These are phyloP conservation scores for Dothistroma pini DNA, from an alignment of 2,329 filamentous ascomycete genomes.

Conservation along the genomic window DNA sequence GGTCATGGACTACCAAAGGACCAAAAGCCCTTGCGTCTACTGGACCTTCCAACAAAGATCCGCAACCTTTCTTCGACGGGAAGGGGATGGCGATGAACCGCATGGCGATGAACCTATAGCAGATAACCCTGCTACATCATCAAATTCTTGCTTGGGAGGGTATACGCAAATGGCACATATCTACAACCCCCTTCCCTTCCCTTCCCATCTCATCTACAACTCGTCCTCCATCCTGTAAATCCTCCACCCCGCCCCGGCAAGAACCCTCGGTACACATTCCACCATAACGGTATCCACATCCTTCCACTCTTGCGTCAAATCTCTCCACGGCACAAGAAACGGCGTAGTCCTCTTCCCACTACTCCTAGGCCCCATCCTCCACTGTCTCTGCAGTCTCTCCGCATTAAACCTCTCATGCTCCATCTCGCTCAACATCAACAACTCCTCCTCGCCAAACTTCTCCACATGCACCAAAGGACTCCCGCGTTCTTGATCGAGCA, in stretches of 20 bases:
- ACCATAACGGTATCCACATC: slow-evolving; percentile 38
- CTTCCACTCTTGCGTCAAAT: slow-evolving; percentile 35
- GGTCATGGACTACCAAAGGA: too few species aligned
- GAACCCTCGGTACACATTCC: slow-evolving; percentile 33
- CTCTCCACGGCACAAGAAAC: slow-evolving; percentile 36
- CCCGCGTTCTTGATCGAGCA: slow-evolving; percentile 32
- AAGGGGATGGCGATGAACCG: neutral
- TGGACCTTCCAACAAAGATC: too few species aligned
- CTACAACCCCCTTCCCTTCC: neutral
- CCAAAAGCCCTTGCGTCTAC: too few species aligned
- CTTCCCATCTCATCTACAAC: too few species aligned
- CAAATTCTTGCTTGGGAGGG: neutral
- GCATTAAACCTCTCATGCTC: slow-evolving; percentile 38
- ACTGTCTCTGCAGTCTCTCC: slow-evolving; percentile 35
- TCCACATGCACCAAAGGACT: slow-evolving; percentile 31
- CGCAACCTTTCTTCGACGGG: neutral
- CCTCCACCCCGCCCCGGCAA: slow-evolving; percentile 32
- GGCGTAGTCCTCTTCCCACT: slow-evolving; percentile 34
- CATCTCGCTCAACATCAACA: slow-evolving; percentile 35
- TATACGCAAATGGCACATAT: neutral
- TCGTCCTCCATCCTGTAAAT: slow-evolving; percentile 34
- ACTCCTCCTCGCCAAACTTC: slow-evolving; percentile 30
- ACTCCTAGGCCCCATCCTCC: slow-evolving; percentile 34
- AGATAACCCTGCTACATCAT: neutral
- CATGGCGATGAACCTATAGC: neutral